Conservation (phyloP, 805 yeast species). For the Sugiyamaella floridensis region DNA sequence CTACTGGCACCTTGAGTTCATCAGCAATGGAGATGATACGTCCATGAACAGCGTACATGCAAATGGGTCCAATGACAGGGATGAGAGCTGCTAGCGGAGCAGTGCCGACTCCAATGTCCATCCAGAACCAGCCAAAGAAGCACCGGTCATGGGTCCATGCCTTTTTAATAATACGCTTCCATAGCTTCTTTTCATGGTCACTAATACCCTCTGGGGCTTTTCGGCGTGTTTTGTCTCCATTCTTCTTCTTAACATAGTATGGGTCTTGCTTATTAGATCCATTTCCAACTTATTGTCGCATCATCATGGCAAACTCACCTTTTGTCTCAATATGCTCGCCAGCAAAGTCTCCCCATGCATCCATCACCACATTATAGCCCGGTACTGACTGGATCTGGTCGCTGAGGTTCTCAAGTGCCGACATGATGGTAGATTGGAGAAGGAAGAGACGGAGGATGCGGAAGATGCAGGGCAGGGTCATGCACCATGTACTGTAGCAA, state of each 20-base stretch:
- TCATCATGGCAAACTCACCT: slow-evolving; percentile 21
- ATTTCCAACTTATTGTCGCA: neutral
- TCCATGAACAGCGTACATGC: slow-evolving; percentile 74
- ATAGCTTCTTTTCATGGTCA: slow-evolving; percentile 53
- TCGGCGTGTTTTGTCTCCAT: slow-evolving; percentile 51
- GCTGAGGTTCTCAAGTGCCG: slow-evolving; percentile 1
- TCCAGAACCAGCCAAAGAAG: slow-evolving; percentile 61
- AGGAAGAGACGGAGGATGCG: neutral
- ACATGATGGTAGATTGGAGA: neutral
- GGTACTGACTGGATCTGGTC: slow-evolving; percentile 41
- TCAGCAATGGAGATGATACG: slow-evolving; percentile 58
- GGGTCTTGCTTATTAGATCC: slow-evolving; percentile 21
- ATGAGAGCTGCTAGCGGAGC: slow-evolving; percentile 66
- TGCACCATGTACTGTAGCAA: neutral
- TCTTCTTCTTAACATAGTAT: slow-evolving; percentile 29
- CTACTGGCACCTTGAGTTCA: slow-evolving; percentile 50
- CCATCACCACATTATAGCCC: slow-evolving; percentile 51
- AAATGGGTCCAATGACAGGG: slow-evolving; percentile 79
- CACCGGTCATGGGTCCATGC: slow-evolving; percentile 90
- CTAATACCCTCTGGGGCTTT: slow-evolving; percentile 54
- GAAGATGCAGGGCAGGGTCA: neutral
- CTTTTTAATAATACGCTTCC: slow-evolving; percentile 64
- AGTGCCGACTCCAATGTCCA: slow-evolving; percentile 70
- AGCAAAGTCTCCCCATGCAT: slow-evolving; percentile 57
- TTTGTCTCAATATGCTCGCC: slow-evolving; percentile 56